Evolutionary conservation across 2,329 filamentous ascomycete genomes (phyloP).

Genomic region (Colletotrichum aenigma): DNA sequence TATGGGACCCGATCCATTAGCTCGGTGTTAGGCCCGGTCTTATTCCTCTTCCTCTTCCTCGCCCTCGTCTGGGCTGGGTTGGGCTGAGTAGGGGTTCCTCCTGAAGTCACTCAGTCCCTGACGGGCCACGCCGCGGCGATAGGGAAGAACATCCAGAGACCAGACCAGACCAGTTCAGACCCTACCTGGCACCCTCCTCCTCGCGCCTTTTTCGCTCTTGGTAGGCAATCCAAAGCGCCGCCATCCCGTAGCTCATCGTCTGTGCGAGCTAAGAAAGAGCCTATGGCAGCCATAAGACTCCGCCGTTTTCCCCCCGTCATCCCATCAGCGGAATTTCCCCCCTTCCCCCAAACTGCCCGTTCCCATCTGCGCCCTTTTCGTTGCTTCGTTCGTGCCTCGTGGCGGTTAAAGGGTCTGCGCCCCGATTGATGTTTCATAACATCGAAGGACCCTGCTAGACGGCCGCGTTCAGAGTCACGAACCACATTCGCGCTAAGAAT

Average conservation of each 20-base stretch:
- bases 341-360: neutral
- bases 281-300: constrained; percentile 4
- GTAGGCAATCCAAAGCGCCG: neutral
- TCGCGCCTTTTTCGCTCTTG: neutral
- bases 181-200: neutral
- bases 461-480: neutral
- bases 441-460: constrained; percentile 4
- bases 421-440: neutral
- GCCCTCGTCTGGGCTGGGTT: neutral
- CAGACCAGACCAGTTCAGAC: neutral
- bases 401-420: neutral
- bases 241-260: neutral
- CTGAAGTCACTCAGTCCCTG: neutral
- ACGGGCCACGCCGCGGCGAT: neutral
- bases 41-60: neutral
- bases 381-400: neutral
- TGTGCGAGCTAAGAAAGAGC: neutral
- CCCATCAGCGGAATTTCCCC: neutral
- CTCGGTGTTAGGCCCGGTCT: neutral
- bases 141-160: neutral
- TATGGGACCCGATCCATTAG: neutral
- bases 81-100: neutral
- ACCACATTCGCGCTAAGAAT: neutral
- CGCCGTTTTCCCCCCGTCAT: constrained; percentile 3
- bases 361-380: neutral